Base-by-base conservation (phyloP, 768 basidiomycete species). In the Podaxis sp. region DNA sequence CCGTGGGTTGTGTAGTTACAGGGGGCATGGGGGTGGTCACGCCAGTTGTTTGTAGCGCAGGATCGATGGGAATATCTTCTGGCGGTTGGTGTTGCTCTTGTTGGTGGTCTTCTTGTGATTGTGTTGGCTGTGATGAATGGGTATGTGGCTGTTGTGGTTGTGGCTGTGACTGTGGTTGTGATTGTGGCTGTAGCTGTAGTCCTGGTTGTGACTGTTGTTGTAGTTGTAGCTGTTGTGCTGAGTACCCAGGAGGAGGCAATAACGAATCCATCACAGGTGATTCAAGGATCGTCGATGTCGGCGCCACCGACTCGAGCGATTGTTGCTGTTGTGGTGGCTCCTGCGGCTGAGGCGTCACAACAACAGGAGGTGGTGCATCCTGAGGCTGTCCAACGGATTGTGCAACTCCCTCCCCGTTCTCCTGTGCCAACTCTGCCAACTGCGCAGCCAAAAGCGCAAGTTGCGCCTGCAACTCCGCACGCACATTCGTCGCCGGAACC, bases 361-460 rank as follows among this genome's bases (percentile, higher is more conserved):
- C 29, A 24, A 53, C 40, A 43, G 65, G 52, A 43, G 61, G 41
- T 38, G 56, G 52, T 29, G 57, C 41, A 27, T 29, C 38, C 29
- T 51, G 50, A 46, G 53, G n/a, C 29, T 58, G 63, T 5, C 33
- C 17, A 57, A 19, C 46, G 40, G 29, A 46, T 19, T 29, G 50
- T 8, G 19, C 37, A 37, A 33, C 62, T 13, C 65, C 46, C 22
- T 57, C 64, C 33, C 60, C 71, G 36, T 76, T 75, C 37, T 79
- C 77, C 25, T 73, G 75, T 56, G 84, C 85, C 52, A 91, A 77
- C 70, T 90, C 90, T 25, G 84, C 82, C 25, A 93, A 70, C 68
- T 92, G 91, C 0, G 86, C 87, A 4, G 90, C 88, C 59, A 92
- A 71, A 33, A 92, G 78, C 2, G 86, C 89, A 49, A 92, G 77